Evolutionary conservation across 768 basidiomycete species (phyloP), one percentile per base, ranked within the genome.

Genomic region (Boletus huronensis): DNA sequence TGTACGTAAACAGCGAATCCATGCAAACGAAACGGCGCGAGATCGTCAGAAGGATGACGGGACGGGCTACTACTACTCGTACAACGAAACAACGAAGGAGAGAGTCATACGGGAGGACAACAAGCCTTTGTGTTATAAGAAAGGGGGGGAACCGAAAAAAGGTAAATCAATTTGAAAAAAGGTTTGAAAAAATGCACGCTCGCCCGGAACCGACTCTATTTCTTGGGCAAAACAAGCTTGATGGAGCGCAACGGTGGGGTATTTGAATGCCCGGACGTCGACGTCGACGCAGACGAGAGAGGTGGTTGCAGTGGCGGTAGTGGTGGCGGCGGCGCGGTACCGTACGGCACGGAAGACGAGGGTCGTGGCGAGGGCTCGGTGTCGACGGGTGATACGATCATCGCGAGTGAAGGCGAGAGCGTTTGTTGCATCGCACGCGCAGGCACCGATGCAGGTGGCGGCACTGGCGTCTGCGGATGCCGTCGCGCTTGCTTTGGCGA

Each of bases 371-470:
- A 71, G 1, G 69, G 70, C 35, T 72, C 70, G 0, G 70, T 60
- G 38, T 71, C 70, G 25, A 70, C 60, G 6, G 70, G 70, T 25
- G 70, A 70, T 28, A 71, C 70, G 38, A 71, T 71, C 70, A 72
- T 71, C 10, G 70, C 70, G 8, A 71, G 65, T 7, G 70, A 70
- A 13, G 70, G 70, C 6, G 70, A 70, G 3, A 70, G 59, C 29
- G 70, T 71, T 19, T 70, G 69, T 46, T 70, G 70, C 69, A 71
- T 65, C 50, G 67, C 65, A 14, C 70, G 71, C 14, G 65, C 54
- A 48, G 65, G 65, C 19, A 59, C 63, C 21, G 60, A 54, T 6
- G 64, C 56, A 3, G 65, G 58, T 8, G 60, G 69, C 8, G n/a
- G 61, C 28, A 72, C 65, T 3, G 70, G 70, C 5, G 70, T 71